A percentile compares a stretch with the other conserved stretches of the same genome.
These are phyloP conservation scores for Inga leiocalycina DNA, from an alignment of 306 rosid genomes.

Conservation along the genomic window DNA sequence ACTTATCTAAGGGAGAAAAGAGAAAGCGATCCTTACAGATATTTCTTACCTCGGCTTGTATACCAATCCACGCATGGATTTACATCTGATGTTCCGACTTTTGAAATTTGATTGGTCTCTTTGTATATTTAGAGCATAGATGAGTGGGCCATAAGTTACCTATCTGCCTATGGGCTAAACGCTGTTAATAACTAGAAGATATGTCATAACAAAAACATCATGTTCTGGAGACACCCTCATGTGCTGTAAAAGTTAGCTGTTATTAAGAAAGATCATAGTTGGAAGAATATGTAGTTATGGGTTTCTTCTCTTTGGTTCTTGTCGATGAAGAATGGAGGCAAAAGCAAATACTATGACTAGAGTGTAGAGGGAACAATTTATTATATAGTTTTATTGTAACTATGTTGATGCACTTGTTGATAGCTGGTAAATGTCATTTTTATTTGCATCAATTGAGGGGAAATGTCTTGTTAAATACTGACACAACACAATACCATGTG, in stretches of 20 bases:
- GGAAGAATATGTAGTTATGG: conserved; percentile 19
- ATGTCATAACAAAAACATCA: conserved; percentile 7
- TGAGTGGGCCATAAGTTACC: not conserved
- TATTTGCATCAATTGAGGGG: not conserved
- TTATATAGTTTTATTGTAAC: not conserved
- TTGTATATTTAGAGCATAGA: not conserved
- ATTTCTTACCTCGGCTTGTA: conserved; percentile 54
- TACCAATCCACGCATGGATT: conserved; percentile 66
- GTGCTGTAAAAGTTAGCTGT: not conserved
- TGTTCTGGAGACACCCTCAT: conserved; percentile 14
- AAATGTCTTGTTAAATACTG: not conserved
- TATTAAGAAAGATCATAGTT: not conserved
- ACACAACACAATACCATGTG: not conserved
- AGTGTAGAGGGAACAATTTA: not conserved
- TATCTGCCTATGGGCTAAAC: not conserved
- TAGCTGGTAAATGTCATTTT: not conserved
- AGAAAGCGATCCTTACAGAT: conserved; percentile 77
- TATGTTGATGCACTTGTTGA: not conserved
- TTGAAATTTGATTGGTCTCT: conserved; percentile 57
- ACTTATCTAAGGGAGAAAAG: conserved; percentile 70
- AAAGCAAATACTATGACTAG: not conserved
- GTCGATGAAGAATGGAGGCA: conserved; percentile 10
- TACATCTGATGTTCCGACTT: conserved; percentile 70
- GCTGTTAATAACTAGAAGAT: not conserved
- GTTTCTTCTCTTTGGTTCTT: not conserved